These are phyloP conservation scores for Vitis riparia DNA, from an alignment of 164 flowering plant species.

Conservation along the genomic window DNA sequence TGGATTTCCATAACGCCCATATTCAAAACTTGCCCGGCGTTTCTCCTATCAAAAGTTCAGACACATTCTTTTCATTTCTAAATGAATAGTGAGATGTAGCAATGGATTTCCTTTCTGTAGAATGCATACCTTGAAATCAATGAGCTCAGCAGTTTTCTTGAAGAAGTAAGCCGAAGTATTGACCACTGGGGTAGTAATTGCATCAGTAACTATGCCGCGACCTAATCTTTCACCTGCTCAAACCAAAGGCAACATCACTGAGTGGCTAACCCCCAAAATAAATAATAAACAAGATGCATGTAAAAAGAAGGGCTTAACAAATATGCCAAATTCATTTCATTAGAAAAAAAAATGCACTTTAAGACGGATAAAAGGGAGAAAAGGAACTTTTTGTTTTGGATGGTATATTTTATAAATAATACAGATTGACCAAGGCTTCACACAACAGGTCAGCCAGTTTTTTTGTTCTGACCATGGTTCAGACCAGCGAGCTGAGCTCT, in stretches of 20 bases:
- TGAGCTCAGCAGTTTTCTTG: constrained; percentile 76
- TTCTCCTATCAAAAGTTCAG: constrained; percentile 58
- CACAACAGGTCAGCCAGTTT: no score
- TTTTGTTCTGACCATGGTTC: no score
- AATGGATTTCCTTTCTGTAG: not conserved
- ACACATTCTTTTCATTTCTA: not conserved
- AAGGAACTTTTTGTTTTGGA: no score
- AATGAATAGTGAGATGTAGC: no score
- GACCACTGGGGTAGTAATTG: constrained; percentile 91
- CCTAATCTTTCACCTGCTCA: constrained; percentile 88
- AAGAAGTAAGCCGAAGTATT: constrained; percentile 94
- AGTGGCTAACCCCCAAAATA: not conserved
- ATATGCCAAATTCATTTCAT: no score
- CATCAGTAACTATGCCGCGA: constrained; percentile 84
- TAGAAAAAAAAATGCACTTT: no score
- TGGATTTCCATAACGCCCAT: constrained; percentile 96
- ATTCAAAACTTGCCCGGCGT: constrained; percentile 75
- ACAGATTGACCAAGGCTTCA: no score
- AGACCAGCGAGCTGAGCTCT: no score
- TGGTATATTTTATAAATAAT: no score
- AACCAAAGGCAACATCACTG: constrained; percentile 1
- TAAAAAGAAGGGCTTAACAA: not conserved
- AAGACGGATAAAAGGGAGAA: no score
- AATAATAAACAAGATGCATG: not conserved
- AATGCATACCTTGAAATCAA: constrained; percentile 82